Base-by-base conservation (phyloP, 495 filamentous ascomycete genomes). In the Aspergillus egyptiacus region DNA sequence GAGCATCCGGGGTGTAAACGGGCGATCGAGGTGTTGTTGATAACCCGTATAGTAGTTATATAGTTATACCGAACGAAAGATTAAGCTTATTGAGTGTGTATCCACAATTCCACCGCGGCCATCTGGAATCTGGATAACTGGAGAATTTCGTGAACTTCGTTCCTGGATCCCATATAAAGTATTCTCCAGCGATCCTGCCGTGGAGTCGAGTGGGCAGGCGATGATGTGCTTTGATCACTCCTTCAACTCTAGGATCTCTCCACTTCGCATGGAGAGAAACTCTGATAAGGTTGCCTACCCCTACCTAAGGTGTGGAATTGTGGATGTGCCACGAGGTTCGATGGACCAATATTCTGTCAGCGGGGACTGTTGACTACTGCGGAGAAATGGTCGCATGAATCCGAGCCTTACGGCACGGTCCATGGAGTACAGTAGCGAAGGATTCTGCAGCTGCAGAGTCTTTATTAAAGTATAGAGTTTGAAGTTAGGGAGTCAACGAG, bases 301-400 rank as follows among this genome's bases (percentile, higher is more conserved):
- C 52, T 56, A 40, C 50, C 47, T 52, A 46, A 37, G 40, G 51
- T 56, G 57, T 60, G 57, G 57, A 51, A 60, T 54, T 56, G 57
- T 60, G 57, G 57, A 60, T 55, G 58, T 55, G 54, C 58, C 54
- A 61, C 53, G 54, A 61, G 58, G 54, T 50, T 34, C 33, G 51
- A 37, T 49, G 51, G 50, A 39, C 56, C 56, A 55, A 49, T 51
- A 57, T 57, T 51, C 42, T 39, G 46, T 36, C 44, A 35, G 57
- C 57, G 57, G 57, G 32, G 53, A 50, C 57, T 54, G 53, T 60
- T 50, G 51, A 60, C 43, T n/a, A n/a, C n/a, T 60, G 57, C 57
- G 57, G 57, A 56, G 54, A 57, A 59, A 42, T 33, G 48, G 36
- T 51, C n/a, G 54, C 54, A 56, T 50, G 43, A 54, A 35, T 55